Conservation (phyloP, 345 rosid species). For the Eucalyptus paniculata region DNA sequence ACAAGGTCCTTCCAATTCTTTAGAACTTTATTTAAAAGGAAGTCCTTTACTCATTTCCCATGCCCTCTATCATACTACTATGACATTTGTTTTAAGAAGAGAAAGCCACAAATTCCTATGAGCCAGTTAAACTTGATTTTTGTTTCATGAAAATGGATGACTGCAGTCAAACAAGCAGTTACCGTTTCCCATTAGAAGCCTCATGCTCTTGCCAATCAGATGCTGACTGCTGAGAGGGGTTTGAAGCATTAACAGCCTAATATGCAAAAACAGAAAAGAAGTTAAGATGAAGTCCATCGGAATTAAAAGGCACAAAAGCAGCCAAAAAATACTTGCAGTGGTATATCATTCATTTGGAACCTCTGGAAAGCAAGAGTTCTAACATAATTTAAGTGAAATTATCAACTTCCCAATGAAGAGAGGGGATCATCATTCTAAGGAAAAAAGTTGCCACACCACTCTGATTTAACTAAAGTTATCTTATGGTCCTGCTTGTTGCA, state of each 20-base stretch:
- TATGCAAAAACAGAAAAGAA: background rate
- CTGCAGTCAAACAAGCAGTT: background rate
- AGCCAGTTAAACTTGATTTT: background rate
- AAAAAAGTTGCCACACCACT: background rate
- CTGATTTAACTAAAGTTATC: background rate
- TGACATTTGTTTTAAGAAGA: background rate
- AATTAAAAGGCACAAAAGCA: background rate
- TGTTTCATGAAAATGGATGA: background rate
- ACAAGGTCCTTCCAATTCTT: background rate
- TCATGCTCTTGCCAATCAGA: slow-evolving; percentile 96
- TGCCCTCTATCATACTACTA: background rate
- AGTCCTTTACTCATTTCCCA: background rate
- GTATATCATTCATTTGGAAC: background rate
- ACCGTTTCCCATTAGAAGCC: slow-evolving; percentile 88
- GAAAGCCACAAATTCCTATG: background rate
- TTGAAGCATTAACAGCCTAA: slow-evolving; percentile 20
- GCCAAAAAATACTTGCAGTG: background rate
- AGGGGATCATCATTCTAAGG: background rate
- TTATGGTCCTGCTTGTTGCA: background rate
- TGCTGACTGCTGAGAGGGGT: slow-evolving; percentile 31
- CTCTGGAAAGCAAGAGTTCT: background rate
- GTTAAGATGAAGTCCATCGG: background rate
- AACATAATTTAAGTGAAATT: background rate
- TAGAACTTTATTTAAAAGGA: background rate
- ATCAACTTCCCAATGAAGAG: background rate